Base-by-base conservation (phyloP, 2,329 filamentous ascomycete genomes). In the Ophiobolus disseminans region DNA sequence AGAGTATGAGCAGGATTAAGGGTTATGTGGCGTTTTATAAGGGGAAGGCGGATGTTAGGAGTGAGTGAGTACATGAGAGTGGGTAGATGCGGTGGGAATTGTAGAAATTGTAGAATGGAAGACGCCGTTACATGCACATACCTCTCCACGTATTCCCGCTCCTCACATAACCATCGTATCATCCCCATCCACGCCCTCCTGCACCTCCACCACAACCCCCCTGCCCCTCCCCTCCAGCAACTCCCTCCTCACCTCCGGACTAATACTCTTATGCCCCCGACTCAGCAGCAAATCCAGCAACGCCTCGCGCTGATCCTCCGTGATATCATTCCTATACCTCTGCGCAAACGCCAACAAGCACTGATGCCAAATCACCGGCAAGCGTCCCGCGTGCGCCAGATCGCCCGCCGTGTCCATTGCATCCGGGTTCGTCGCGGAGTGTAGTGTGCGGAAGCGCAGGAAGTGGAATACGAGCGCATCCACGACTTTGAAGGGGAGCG, bases 381-480 rank as follows among this genome's bases (percentile, higher is more conserved):
- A 73, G 68, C 89, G 90, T 19, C 76, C 66, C 60, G 80, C 73
- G 72, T 83, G 82, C n/a, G 69, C 72, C 7, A 73, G 55, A 35
- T 69, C 63, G 3, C 70, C 73, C 23, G 66, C 70, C 0, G 58
- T 66, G 13, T 70, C 72, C 78, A 86, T 85, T 21, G 76, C 77
- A 45, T 88, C 86, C 23, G 78, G 78, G 41, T 78, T 86, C 20
- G 84, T 81, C 43, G 83, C 88, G n/a, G n/a, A n/a, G n/a, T n/a
- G n/a, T n/a, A n/a, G n/a, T n/a, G n/a, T n/a, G 25, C 90, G 83
- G 78, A 96, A 97, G 13, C 94, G 88, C 54, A 97, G 74, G 74
- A 99, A 99, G 74, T 99, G 93, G 78, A 97, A 97, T 8, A 99
- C 94, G 1, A 97, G 79, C 2, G 91, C 88, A 64, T 99, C 94